Evolutionary conservation across 768 basidiomycete species (phyloP), one percentile per base, ranked within the genome.

Genomic region (Tricholoma sp.): DNA sequence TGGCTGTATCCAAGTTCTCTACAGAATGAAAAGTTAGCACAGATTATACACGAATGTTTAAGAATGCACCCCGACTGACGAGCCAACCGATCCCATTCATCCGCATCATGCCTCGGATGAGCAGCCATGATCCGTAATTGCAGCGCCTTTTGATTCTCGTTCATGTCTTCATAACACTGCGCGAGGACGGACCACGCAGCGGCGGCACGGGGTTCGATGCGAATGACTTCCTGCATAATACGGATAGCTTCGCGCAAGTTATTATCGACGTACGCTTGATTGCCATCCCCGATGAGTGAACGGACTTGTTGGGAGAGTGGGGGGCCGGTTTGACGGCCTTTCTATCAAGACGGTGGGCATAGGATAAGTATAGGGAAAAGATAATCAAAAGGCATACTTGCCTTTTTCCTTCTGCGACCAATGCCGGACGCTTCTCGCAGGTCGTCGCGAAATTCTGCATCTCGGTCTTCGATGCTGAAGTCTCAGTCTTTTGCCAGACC

Each of bases 121-220:
- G 94, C 91, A 0, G 86, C 93, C 81, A 97, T 90, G 43, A 98
- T 89, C 49, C 88, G 79, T 52, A 94, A 78, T 67, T 94, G 90
- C 11, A 96, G 73, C 0, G 86, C 88, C 59, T 87, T 89, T 52
- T 88, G 78, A 2, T 69, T 67, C 57, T 95, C 83, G 5, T 80
- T 76, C 67, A 83, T 71, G 63, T 94, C 91, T 32, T 84, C 81
- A 66, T 93, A 88, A 64, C 91, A 91, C 61, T 88, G 83, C 2
- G 90, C 92, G 5, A 98, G 81, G 0, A 94, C 91, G 7, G 85
- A 83, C 95, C 95, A 99, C 1, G 94, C 90, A 2, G 83, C 73
- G 0, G 80, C 76, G 1, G 93, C 89, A 16, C 89, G 83, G 2
- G 95, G 93, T 67, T 99, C 96, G 56, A 94, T 91, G 8, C 92